Evolutionary conservation across 257 asterid genomes (phyloP), one percentile per base, ranked within the genome.

Genomic region (Ilex asprella): DNA sequence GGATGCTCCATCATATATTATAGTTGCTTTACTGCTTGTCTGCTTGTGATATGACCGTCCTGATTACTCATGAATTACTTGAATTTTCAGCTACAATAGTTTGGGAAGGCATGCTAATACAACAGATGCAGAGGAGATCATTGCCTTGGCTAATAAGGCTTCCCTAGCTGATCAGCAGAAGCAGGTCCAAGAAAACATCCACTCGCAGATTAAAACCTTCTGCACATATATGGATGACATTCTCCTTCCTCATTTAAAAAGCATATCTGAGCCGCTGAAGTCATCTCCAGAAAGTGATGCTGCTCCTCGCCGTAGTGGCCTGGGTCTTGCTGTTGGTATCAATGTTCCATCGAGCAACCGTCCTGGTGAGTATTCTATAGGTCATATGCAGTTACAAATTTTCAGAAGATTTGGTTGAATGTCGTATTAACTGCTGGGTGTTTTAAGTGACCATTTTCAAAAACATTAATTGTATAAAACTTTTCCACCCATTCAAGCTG

Each of bases 181-280:
- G 74, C 93, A 79, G 67, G 97, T 92, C 72, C 95, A 92, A 70
- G 97, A 92, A 70, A 89, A 92, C 74, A 78, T 92, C 53, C 99
- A 89, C 62, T 73, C 67, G 52, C 97, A 89, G 75, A 67, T 86
- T 47, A 58, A 62, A 62, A 71, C 63, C 52, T 79, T 86, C 69
- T 81, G 86, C 76, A 54, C 59, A 7, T 58, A 75, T 68, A 91
- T 91, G 97, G 91, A 89, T 74, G 85, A 65, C 29, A 78, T 86
- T 73, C 86, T 92, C 64, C 75, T 76, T 65, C 94, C 88, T 39
- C 82, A 82, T 75, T 30, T 76, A 30, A 76, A 76, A 62, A 60
- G 47, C 47, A 52, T 21, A 29, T 72, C 39, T 4, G 56, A 59
- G 64, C 52, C 65, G 30, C 47, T 35, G 52, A 73, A 71, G 60